Base-by-base conservation (phyloP, 108 stramenopile species). In the Phaeodactylum tricornutum region DNA sequence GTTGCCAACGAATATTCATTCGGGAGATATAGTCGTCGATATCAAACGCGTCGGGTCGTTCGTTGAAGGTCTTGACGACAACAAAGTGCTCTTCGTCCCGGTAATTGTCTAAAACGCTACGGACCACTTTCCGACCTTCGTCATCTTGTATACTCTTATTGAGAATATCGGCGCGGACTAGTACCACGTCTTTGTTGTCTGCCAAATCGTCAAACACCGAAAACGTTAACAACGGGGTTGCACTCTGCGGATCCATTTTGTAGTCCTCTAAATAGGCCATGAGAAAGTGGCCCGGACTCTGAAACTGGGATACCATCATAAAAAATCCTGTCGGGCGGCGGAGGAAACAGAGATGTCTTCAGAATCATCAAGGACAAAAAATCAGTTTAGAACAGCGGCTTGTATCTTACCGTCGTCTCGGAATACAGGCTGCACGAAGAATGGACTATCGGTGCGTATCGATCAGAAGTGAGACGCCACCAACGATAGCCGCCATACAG, bases 211-310 rank as follows among this genome's bases (percentile, higher is more conserved):
- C 77, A 62, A 84, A 89, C 19, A 89, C 65, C 42, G 66, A 69
- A 53, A 82, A 79, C 1, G 83, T 80, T 20, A 89, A 16, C 20
- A 89, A 62, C 3, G 87, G 87, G n/a, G 79, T 74, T 0, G 87
- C 87, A 22, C 55, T 45, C 17, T 66, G 37, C 4, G 87, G 87
- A 70, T 89, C 87, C 75, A 80, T 80, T 43, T 78, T 81, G 58
- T 84, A 89, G 50, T 89, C 87, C 52, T 89, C 87, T 1, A 89
- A 54, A 51, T 77, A 79, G 4, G 87, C 83, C 46, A 89, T 57
- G 4, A 84, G 50, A 56, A 89, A 89, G 52, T 82, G 67, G 41
- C 58, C 57, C 12, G 82, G 83, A 48, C 64, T 47, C 57, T 79
- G 75, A 51, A 84, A 89, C 64, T 89, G 83, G 47, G 73, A 75